Base-by-base conservation (phyloP, 2,329 filamentous ascomycete species). In the Colletotrichum tropicale region DNA sequence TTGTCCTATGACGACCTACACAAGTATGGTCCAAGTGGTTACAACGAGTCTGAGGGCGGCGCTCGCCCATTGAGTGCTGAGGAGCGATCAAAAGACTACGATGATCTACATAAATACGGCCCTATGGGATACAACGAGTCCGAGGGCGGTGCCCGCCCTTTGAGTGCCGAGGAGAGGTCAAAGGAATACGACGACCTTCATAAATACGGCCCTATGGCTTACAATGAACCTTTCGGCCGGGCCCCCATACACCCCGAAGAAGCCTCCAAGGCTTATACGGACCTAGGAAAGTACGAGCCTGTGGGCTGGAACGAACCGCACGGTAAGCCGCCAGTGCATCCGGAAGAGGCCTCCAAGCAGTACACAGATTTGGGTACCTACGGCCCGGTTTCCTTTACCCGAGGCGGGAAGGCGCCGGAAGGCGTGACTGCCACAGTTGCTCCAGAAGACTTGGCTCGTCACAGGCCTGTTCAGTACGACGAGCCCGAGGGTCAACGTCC, bases 181-280 rank as follows among this genome's bases (percentile, higher is more conserved):
- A 85, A 85, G 69, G 61, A 79, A 5, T 86, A 87, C 62, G 79
- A 83, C 6, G 87, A 89, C 75, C 79, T 88, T 61, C 80, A 82
- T 68, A 81, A 84, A 71, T 89, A 89, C 77, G 43, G 77, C 9
- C 74, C 76, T 1, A 60, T 78, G 26, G 65, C 67, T 18, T 79
- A 71, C 28, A 76, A 79, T 10, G 80, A 80, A 15, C 78, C 78
- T 3, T 76, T 80, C 28, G 78, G 80, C 2, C 72, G 77, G 26
- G 74, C 30, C 3, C 72, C 76, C 7, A 13, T 74, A 6, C 74
- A 71, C 18, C 67, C 64, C 3, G 74, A 77, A n/a, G 67, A 67
- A 52, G 71, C 56, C 5, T 70, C 77, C n/a, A 76, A 77, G 55
- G 56, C 43, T 5, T 76, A 77, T 34, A 67, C 52, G 10, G 75